Evolutionary conservation across 2,329 filamentous ascomycete genomes (phyloP), one percentile per base, ranked within the genome.

Genomic region (Colletotrichum kahawae): DNA sequence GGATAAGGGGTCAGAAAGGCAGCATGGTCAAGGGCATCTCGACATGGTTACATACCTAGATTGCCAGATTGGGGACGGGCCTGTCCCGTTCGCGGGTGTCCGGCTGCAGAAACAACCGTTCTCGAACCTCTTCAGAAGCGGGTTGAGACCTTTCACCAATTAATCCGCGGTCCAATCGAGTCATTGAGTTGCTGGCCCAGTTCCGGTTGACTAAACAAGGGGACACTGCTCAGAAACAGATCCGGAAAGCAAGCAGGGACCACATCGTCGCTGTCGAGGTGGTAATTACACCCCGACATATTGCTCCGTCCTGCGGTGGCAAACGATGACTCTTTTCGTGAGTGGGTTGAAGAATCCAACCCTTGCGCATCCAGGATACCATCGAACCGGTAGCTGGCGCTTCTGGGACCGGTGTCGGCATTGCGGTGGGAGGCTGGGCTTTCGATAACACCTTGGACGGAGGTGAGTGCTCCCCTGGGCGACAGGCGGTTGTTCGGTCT

Each of bases 11-110:
- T 27, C 43, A 66, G 38, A 62, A n/a, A 63, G 54, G 18, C 33
- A 38, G 16, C 73, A 75, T 57, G 73, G 70, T 64, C 73, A 74
- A 48, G 73, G 73, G 51, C 63, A 68, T 68, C 69, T 59, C 14
- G 18, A 73, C 29, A 63, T 51, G 54, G 69, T 67, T 67, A 68
- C 73, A 68, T 54, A 66, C 38, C 33, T 34, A 68, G 38, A 63
- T 64, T n/a, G 9, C 57, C 63, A 29, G 62, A 63, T 48, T 74
- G 63, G 64, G 70, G 54, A 69, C 43, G 48, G 34, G 57, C 63
- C 69, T 73, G 64, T 67, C 62, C 54, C 56, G 63, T 67, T 68
- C 43, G 62, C 56, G 62, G 62, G 33, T 67, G 48, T 27, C 31
- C 60, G 63, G 70, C 57, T 68, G 56, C 21, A 67, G 56, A 48